phyloP scores from a whole-genome alignment of 345 rosid species.

The Moringa oleifera region DNA sequence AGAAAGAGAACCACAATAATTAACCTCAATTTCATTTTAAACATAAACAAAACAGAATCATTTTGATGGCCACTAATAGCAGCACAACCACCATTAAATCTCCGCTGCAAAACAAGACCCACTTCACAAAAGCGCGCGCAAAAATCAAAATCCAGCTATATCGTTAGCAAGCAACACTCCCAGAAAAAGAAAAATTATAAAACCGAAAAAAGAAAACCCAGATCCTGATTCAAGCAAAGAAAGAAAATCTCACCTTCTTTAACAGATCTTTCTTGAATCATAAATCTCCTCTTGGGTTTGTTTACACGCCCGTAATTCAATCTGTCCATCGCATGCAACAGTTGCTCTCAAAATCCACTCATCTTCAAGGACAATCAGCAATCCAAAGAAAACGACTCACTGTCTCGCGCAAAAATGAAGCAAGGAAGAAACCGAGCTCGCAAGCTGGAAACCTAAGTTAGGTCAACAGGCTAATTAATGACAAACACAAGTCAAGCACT shows the following conservation, averaged over 20 bases:
- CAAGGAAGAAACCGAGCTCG: too few relatives aligned
- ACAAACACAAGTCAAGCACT: too few relatives aligned
- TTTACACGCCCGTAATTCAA: not conserved
- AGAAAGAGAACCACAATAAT: not conserved
- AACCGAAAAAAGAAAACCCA: not conserved
- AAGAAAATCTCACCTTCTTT: slow-evolving; percentile 8
- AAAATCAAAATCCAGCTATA: slow-evolving; percentile 9
- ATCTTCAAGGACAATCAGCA: not conserved
- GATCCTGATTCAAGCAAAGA: not conserved
- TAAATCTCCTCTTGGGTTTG: not conserved
- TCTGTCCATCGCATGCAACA: slow-evolving; percentile 4
- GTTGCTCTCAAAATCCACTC: not conserved
- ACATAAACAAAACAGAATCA: not conserved
- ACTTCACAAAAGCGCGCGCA: slow-evolving; percentile 15
- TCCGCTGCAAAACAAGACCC: not conserved
- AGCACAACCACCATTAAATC: not conserved
- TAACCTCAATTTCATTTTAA: not conserved
- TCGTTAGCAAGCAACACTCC: slow-evolving; percentile 3
- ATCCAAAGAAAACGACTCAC: not conserved
- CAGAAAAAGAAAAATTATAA: not conserved
- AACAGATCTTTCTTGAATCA: slow-evolving; percentile 3
- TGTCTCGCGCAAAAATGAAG: not conserved
- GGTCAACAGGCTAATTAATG: too few relatives aligned
- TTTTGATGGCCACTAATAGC: not conserved
- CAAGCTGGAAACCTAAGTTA: too few relatives aligned